A percentile compares a stretch with the other conserved stretches of the same genome.
Conservation (phyloP, 805 yeast species). For the Saccharomycopsis oosterbeekiorum region DNA sequence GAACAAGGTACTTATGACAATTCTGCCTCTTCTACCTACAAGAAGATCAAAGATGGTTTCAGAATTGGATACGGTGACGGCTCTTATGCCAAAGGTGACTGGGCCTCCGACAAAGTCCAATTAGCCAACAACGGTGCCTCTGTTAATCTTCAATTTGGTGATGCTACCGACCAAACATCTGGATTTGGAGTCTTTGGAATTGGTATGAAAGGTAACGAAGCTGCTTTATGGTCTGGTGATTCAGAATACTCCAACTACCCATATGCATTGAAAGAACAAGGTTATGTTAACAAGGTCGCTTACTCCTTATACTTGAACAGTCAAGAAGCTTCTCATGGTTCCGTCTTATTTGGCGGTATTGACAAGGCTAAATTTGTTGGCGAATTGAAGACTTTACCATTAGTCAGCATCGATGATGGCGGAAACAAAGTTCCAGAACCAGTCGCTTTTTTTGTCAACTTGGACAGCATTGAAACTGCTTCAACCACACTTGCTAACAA, state of each 20-base stretch:
- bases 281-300: constrained; percentile 31
- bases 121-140: constrained; percentile 10
- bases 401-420: constrained; percentile 22
- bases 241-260: constrained; percentile 24
- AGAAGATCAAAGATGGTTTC: constrained; percentile 27
- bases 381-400: constrained; percentile 26
- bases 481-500: constrained; percentile 15
- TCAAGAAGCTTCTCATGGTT: constrained; percentile 25
- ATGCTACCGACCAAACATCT: constrained; percentile 12
- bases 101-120: constrained; percentile 24
- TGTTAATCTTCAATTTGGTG: constrained; percentile 7
- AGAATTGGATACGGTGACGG: constrained; percentile 39
- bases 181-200: constrained; percentile 48
- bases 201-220: constrained; percentile 61
- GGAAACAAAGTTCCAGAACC: constrained; percentile 27
- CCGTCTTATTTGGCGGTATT: constrained; percentile 35
- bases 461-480: constrained; percentile 1
- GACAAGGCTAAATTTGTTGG: constrained; percentile 34
- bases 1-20: constrained; percentile 31
- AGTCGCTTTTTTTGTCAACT: constrained; percentile 19
- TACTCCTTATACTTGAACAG: constrained; percentile 38
- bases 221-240: constrained; percentile 44
- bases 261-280: constrained; percentile 28
- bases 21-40: constrained; percentile 27
- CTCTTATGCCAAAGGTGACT: constrained; percentile 40